These are phyloP conservation scores for Haplographium delicatum DNA, from an alignment of 495 filamentous ascomycete species.

Conservation along the genomic window DNA sequence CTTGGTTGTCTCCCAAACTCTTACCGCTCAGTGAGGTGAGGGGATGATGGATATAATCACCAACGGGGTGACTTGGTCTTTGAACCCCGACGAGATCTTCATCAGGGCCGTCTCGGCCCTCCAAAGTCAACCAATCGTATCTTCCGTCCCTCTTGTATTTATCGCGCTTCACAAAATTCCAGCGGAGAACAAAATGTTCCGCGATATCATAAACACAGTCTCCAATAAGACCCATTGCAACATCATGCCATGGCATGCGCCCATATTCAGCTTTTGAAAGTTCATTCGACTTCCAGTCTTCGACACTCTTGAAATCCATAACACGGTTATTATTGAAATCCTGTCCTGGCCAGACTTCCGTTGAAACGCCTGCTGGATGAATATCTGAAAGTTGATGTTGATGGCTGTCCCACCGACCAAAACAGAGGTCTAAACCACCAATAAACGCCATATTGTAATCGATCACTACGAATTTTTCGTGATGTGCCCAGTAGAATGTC, in stretches of 20 bases:
- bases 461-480: slow-evolving; percentile 94
- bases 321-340: slow-evolving; percentile 95
- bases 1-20: slow-evolving; percentile 46
- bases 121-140: slow-evolving; percentile 78
- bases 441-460: slow-evolving; percentile 89
- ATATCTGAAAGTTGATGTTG: slow-evolving; percentile 85
- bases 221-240: slow-evolving; percentile 82
- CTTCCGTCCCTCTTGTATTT: slow-evolving; percentile 85
- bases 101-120: slow-evolving; percentile 71
- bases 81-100: slow-evolving; percentile 86
- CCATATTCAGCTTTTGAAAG: slow-evolving; percentile 89
- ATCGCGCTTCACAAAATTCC: slow-evolving; percentile 96
- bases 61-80: slow-evolving; percentile 76
- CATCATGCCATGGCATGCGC: slow-evolving; percentile 97
- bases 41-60: slow-evolving; percentile 81
- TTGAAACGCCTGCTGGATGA: slow-evolving; percentile 73
- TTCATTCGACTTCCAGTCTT: slow-evolving; percentile 90
- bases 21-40: slow-evolving; percentile 53
- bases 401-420: slow-evolving; percentile 84
- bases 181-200: slow-evolving; percentile 90
- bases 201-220: slow-evolving; percentile 92
- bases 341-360: slow-evolving; percentile 91
- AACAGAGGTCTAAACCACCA: slow-evolving; percentile 92
- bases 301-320: slow-evolving; percentile 89
- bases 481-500: slow-evolving; percentile 97